Evolutionary conservation across 352 stramenopile species (phyloP).

Genomic region (Globisporangium nagaii): DNA sequence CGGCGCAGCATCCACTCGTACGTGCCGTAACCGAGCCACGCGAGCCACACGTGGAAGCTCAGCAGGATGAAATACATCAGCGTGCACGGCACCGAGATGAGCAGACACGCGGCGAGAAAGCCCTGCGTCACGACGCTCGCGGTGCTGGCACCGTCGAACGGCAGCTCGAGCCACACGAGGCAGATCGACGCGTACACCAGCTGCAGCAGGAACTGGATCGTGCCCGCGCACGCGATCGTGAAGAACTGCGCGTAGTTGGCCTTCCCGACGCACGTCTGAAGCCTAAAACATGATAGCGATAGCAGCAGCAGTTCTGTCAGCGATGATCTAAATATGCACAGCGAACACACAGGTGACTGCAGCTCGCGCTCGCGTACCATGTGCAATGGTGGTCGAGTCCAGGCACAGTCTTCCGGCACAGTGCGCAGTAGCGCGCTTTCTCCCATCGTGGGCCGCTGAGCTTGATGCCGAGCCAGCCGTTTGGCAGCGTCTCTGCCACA

Average conservation of each 20-base stretch:
- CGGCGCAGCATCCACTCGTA: conserved; percentile 87
- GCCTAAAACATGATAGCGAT: conserved; percentile 23
- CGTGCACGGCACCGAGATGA: conserved; percentile 73
- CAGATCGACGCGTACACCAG: conserved; percentile 40
- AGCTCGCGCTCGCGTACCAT: conserved; percentile 31
- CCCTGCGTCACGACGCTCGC: conserved; percentile 32
- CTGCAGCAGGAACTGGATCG: conserved; percentile 65
- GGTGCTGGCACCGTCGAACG: conserved; percentile 15
- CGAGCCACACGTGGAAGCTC: conserved; percentile 77
- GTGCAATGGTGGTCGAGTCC: conserved; percentile 86
- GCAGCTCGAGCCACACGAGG: conserved; percentile 54
- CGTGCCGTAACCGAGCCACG: conserved; percentile 75
- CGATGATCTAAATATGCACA: no score
- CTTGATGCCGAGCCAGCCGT: conserved; percentile 68
- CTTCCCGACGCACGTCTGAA: conserved; percentile 81
- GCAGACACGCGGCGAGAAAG: conserved; percentile 39
- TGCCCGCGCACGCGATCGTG: conserved; percentile 58
- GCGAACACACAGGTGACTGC: no score
- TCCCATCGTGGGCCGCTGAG: conserved; percentile 69
- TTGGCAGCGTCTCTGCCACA: conserved; percentile 27
- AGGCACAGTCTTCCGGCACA: conserved; percentile 74
- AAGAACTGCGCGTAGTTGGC: conserved; percentile 87
- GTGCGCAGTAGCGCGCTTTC: conserved; percentile 72
- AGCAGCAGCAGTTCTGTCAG: no score
- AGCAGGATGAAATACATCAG: conserved; percentile 85